These are phyloP conservation scores for Colletotrichum sojae DNA, from an alignment of 2,329 filamentous ascomycete species.

Conservation along the genomic window DNA sequence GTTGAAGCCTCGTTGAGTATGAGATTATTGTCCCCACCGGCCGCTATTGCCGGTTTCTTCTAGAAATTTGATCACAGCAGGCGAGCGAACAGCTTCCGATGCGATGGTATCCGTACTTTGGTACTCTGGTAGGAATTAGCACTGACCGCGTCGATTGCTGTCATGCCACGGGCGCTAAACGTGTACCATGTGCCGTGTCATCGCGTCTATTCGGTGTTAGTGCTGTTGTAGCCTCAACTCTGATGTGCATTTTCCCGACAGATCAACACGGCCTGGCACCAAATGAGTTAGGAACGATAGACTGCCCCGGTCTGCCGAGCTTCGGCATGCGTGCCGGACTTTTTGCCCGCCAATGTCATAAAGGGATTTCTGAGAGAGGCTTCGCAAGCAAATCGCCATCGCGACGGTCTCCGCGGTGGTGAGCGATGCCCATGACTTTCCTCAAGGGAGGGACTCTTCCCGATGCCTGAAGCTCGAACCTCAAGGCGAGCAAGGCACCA, in stretches of 20 bases:
- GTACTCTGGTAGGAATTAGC: background rate
- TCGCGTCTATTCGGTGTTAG: constrained; percentile 28
- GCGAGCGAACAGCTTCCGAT: background rate
- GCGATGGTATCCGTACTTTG: background rate
- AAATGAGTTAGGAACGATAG: constrained; percentile 19
- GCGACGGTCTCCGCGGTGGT: background rate
- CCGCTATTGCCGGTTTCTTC: constrained; percentile 17
- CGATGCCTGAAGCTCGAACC: background rate
- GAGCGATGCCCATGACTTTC: background rate
- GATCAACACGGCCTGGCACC: constrained; percentile 30
- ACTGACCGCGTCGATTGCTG: constrained; percentile 14
- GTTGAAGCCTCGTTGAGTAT: background rate
- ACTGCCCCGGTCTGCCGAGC: constrained; percentile 24
- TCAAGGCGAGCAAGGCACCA: constrained; percentile 9
- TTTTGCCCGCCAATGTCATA: constrained; percentile 9
- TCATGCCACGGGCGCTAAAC: constrained; percentile 25
- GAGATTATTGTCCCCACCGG: constrained; percentile 1
- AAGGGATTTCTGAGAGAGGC: background rate
- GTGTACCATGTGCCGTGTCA: constrained; percentile 20
- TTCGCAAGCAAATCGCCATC: background rate
- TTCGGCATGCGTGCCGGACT: constrained; percentile 27
- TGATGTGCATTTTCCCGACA: constrained; percentile 20
- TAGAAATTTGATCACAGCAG: constrained; percentile 18
- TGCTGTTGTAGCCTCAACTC: constrained; percentile 32
- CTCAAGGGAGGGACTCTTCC: background rate